Base-by-base conservation (phyloP, 2,329 filamentous ascomycete species). In the Fusarium camptoceras region DNA sequence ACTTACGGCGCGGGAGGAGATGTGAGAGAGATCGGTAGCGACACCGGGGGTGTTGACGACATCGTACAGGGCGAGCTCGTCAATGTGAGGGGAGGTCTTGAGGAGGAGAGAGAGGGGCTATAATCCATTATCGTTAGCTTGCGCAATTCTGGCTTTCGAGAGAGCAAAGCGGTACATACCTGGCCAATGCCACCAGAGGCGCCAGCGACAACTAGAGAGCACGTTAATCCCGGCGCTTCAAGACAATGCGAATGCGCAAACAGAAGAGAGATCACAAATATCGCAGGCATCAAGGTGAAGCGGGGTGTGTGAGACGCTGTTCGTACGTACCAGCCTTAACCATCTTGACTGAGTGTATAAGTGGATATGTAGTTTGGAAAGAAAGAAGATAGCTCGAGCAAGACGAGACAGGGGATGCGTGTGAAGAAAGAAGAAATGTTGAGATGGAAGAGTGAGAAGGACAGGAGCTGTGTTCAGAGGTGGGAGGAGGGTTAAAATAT, bases 141-240 rank as follows among this genome's bases (percentile, higher is more conserved):
- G 63, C 77, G 63, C 24, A 42, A 39, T 62, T 12, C 43, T 27
- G 25, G 41, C 27, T 51, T 28, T 20, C 44, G 27, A 47, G 46
- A 42, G 28, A 61, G 37, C 30, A 42, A 42, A 58, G 47, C 46
- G 55, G 48, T 42, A 80, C 85, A 77, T 81, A 97, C 94, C 91
- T 98, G 95, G 83, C 95, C 96, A 90, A 99, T 99, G 86, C 96
- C 96, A 85, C 96, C 96, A 82, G 95, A 91, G 81, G 95, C 96
- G 84, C 96, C 96, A 84, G 96, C 94, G 86, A 99, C 95, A 80
- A 90, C 88, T 91, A 61, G 64, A 46, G 59, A 44, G 55, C 46
- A 57, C 14, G 57, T 73, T 31, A 71, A 61, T 54, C 51, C 18
- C 27, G 54, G 39, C 41, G 30, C 41, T 37, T 11, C 22, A 37